These are phyloP conservation scores for Venturia asperata DNA, from an alignment of 2,329 filamentous ascomycete genomes.

Conservation along the genomic window DNA sequence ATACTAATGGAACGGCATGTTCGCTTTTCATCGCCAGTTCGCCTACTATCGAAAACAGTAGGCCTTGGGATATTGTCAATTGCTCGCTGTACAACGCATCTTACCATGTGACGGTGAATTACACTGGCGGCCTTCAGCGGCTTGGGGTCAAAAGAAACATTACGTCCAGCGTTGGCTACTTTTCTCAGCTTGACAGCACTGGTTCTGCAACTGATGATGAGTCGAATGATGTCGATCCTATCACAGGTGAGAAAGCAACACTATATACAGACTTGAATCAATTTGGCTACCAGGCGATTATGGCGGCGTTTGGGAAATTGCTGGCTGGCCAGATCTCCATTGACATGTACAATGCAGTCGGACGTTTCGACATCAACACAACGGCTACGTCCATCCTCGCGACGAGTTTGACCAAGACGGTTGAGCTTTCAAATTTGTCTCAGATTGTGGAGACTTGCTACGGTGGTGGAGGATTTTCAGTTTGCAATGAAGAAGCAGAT, in stretches of 20 bases:
- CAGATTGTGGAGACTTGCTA: background rate
- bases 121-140: background rate
- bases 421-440: slow-evolving; percentile 3
- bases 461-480: background rate
- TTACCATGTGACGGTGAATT: slow-evolving; percentile 2
- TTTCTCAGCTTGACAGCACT: background rate
- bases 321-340: background rate
- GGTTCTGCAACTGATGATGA: slow-evolving; percentile 6
- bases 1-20: background rate
- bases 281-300: slow-evolving; percentile 9
- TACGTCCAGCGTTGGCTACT: background rate
- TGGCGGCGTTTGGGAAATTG: background rate
- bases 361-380: background rate
- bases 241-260: background rate
- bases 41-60: slow-evolving; percentile 2
- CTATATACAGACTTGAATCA: background rate
- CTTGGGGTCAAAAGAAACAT: background rate
- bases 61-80: background rate
- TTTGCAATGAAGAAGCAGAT: background rate
- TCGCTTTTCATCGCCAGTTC: background rate
- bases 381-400: background rate
- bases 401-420: background rate
- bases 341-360: background rate
- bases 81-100: slow-evolving; percentile 9
- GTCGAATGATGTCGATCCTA: background rate